Evolutionary conservation across 1,284 basidiomycete species (phyloP).

Genomic region (Naganishia sp.): DNA sequence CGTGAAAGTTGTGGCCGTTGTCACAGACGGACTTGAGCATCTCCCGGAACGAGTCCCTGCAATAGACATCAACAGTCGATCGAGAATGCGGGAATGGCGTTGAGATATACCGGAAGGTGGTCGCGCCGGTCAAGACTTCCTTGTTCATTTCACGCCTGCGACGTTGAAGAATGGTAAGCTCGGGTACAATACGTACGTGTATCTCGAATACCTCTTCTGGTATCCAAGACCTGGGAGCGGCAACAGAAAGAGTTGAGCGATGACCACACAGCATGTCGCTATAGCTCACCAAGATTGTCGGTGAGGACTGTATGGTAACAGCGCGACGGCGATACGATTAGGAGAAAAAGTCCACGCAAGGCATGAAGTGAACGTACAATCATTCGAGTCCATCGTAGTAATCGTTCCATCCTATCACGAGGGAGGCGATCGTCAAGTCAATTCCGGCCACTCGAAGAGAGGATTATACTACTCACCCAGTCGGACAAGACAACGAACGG

Average conservation of each 20-base stretch:
- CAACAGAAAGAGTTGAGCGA: not conserved
- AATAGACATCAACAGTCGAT: not conserved
- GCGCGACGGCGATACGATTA: not conserved
- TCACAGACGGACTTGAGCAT: slow-evolving; percentile 73
- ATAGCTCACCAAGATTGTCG: slow-evolving; percentile 59
- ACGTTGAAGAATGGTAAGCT: not conserved
- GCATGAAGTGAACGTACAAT: slow-evolving; percentile 62
- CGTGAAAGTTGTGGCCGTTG: slow-evolving; percentile 68
- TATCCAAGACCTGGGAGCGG: slow-evolving; percentile 14
- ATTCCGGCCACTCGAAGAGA: not conserved
- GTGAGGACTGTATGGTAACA: slow-evolving; percentile 63
- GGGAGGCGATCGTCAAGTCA: slow-evolving; percentile 14
- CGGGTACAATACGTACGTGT: not conserved
- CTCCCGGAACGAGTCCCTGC: slow-evolving; percentile 72
- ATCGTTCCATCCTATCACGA: slow-evolving; percentile 78
- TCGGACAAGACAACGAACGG: slow-evolving; percentile 84
- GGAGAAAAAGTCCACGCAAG: slow-evolving; percentile 9
- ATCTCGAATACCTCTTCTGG: slow-evolving; percentile 22
- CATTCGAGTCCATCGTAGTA: slow-evolving; percentile 85
- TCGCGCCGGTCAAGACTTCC: slow-evolving; percentile 65
- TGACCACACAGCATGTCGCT: not conserved
- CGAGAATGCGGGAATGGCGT: not conserved
- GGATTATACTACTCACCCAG: slow-evolving; percentile 64
- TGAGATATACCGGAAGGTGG: slow-evolving; percentile 66
- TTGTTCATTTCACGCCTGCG: slow-evolving; percentile 65